These are phyloP conservation scores for Prosopis cineraria DNA, from an alignment of 306 rosid genomes.

Conservation along the genomic window DNA sequence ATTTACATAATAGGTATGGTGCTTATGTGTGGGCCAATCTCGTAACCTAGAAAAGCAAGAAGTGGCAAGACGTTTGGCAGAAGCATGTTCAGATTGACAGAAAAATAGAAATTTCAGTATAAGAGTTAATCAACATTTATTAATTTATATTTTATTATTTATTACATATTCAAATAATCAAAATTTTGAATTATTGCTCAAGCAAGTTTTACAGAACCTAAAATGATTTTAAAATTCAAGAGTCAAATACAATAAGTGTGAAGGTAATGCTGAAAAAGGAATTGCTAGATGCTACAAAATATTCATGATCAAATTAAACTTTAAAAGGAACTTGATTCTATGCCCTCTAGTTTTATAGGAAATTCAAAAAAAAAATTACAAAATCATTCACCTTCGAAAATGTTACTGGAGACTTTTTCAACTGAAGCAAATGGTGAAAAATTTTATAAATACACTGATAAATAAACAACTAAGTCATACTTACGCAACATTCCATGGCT, in stretches of 20 bases:
- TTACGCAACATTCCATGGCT: slow-evolving; percentile 99
- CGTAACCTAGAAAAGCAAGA: too few species aligned
- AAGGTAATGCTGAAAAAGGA: background rate
- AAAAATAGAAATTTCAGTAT: background rate
- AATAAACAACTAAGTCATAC: slow-evolving; percentile 66
- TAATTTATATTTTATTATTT: background rate
- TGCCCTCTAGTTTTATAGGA: background rate
- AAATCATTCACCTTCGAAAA: slow-evolving; percentile 26
- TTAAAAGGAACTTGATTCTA: background rate
- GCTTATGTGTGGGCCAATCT: too few species aligned
- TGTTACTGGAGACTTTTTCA: background rate
- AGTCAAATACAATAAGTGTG: background rate
- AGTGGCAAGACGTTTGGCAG: too few species aligned
- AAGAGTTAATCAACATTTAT: background rate
- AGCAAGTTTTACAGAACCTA: background rate
- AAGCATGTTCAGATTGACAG: background rate
- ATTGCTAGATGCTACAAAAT: background rate
- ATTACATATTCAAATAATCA: background rate
- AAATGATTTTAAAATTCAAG: background rate
- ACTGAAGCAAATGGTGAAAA: slow-evolving; percentile 10
- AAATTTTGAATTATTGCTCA: background rate
- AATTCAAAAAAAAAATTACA: background rate
- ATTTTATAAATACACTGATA: slow-evolving; percentile 17
- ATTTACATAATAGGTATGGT: too few species aligned
- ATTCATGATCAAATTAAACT: background rate